Conservation (phyloP, 169 alveolate genomes). For the Ichthyophthirius multifiliis region DNA sequence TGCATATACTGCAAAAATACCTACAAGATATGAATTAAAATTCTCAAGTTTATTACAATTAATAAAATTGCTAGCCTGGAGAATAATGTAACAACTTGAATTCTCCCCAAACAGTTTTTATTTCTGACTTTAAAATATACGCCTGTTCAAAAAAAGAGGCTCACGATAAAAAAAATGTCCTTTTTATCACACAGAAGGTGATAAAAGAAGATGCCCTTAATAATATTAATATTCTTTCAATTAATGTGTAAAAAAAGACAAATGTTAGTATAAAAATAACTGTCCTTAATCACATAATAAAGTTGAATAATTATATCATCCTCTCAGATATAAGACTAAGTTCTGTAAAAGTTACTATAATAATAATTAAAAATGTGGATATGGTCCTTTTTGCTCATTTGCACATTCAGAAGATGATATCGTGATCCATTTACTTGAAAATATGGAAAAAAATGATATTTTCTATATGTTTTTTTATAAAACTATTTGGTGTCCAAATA, state of each 20-base stretch:
- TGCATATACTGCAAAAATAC: too few relatives aligned
- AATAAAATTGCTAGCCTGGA: too few relatives aligned
- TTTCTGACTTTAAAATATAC: not conserved
- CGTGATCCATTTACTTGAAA: conserved; percentile 48
- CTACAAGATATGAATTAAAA: too few relatives aligned
- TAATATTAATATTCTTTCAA: conserved; percentile 40
- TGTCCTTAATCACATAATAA: conserved; percentile 71
- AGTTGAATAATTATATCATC: conserved; percentile 78
- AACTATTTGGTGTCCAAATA: conserved; percentile 73
- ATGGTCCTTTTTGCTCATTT: conserved; percentile 69
- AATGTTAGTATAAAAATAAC: conserved; percentile 51
- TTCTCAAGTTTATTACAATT: too few relatives aligned
- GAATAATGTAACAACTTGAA: too few relatives aligned
- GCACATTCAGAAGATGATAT: conserved; percentile 67
- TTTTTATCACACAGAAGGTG: conserved; percentile 60
- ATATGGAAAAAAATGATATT: conserved; percentile 48
- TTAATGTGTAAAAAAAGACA: conserved; percentile 8
- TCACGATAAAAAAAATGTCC: conserved; percentile 59
- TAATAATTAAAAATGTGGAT: conserved; percentile 31
- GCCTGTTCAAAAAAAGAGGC: conserved; percentile 16
- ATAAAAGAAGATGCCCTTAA: conserved; percentile 64
- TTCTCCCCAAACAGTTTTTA: too few relatives aligned
- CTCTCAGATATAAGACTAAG: conserved; percentile 66
- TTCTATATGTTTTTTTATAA: conserved; percentile 58
- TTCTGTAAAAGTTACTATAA: conserved; percentile 50